These are phyloP conservation scores for Singerocomus inundabilis DNA, from an alignment of 1,284 basidiomycete species.

Conservation along the genomic window DNA sequence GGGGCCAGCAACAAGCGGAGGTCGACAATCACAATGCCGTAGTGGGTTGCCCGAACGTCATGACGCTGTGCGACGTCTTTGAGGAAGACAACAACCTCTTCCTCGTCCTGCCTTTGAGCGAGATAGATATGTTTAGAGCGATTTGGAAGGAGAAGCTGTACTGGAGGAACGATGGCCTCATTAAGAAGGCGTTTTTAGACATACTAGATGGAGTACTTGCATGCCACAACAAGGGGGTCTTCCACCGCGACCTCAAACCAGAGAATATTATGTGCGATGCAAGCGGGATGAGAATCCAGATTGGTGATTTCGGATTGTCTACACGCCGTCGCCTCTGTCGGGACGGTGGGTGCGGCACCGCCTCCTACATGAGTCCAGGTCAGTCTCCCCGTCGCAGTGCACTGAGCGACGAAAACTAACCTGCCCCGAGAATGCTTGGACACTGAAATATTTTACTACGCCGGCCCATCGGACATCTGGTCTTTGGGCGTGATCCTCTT, in stretches of 20 bases:
- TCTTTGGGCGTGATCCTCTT: conserved; percentile 48
- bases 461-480: conserved; percentile 84
- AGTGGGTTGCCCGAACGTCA: conserved; percentile 47
- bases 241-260: conserved; percentile 87
- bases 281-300: conserved; percentile 55
- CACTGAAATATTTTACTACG: conserved; percentile 39
- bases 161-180: conserved; percentile 50
- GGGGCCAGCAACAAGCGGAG: conserved; percentile 56
- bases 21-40: conserved; percentile 55
- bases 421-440: conserved; percentile 57
- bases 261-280: conserved; percentile 78
- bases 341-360: conserved; percentile 83
- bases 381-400: conserved; percentile 22
- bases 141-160: conserved; percentile 47
- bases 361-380: conserved; percentile 82
- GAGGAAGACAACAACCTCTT: conserved; percentile 52
- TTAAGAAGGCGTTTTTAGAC: conserved; percentile 66
- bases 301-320: conserved; percentile 85
- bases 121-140: conserved; percentile 54
- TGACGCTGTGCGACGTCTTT: conserved; percentile 52
- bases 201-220: conserved; percentile 78
- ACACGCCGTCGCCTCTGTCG: conserved; percentile 60
- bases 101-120: conserved; percentile 59
- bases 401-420: conserved; percentile 7
- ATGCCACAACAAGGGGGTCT: conserved; percentile 68